Base-by-base conservation (phyloP, 257 asterid species). In the Solanum chaucha region DNA sequence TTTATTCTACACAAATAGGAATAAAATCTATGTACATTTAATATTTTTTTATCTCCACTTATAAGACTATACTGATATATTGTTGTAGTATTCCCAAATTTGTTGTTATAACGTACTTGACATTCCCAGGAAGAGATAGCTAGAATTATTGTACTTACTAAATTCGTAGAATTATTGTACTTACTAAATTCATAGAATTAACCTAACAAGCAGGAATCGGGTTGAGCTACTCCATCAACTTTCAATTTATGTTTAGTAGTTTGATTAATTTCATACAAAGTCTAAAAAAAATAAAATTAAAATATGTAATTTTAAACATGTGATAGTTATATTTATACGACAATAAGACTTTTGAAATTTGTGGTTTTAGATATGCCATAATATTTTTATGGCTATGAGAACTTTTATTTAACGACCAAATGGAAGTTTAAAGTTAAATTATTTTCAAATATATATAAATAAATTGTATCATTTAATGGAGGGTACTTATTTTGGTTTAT, bases 1-100 rank as follows among this genome's bases (percentile, higher is more conserved):
- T n/a, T 0, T n/a, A 10, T 3, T 1, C 1, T 9, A n/a, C 0
- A n/a, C 0, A 22, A 0, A n/a, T 9, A 64, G 0, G 2, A 10
- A 10, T 10, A 59, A 64, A 64, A n/a, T 61, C 0, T 64, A 4
- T 0, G 13, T 10, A n/a, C 14, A 2, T 1, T 0, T 10, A 3
- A n/a, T 1, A 2, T 64, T 61, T 61, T 1, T 1, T 10, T 1
- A 5, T 20, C 1, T 10, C 1, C 32, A 61, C 30, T 64, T n/a
- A 3, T n/a, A 10, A 10, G 5, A 59, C 3, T 61, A 61, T n/a
- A n/a, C 6, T 8, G 6, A 10, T n/a, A n/a, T 0, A 64, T 64
- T 1, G 15, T 64, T 64, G 0, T 64, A 22, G 14, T 22, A 61
- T 73, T 73, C 10, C 30, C 17, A 73, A 73, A 36, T 36, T 73